Conservation (phyloP, 345 rosid genomes). For the Eucalyptus cloeziana region DNA sequence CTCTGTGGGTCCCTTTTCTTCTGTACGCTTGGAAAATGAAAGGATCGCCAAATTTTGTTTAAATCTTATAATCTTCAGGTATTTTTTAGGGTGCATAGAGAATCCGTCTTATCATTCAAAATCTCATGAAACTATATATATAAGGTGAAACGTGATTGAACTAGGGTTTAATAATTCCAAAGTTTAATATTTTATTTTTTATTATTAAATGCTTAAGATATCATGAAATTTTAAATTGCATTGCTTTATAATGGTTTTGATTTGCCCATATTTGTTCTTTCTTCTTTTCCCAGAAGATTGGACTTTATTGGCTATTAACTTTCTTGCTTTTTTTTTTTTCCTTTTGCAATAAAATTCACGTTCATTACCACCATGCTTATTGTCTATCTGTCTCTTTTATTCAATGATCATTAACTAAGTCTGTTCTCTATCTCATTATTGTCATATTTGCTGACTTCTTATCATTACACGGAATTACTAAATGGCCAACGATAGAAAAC, state of each 20-base stretch:
- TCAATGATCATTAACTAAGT: neutral
- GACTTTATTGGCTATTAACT: neutral
- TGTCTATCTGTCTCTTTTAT: neutral
- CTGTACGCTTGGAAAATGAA: neutral
- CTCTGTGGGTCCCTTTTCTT: neutral
- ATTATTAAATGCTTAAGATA: neutral
- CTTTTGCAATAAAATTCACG: too few relatives aligned
- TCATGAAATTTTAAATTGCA: neutral
- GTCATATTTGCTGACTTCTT: neutral
- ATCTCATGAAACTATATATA: neutral
- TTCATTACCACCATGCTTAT: neutral
- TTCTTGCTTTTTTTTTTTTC: neutral
- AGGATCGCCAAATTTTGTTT: neutral
- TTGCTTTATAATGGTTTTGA: neutral
- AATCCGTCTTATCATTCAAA: neutral
- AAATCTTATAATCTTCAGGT: neutral
- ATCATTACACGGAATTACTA: neutral
- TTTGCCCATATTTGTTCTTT: neutral
- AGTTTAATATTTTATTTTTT: too few relatives aligned
- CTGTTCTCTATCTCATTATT: neutral
- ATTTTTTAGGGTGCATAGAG: neutral
- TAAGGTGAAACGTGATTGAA: neutral
- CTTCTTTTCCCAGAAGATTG: neutral
- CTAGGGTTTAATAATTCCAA: neutral
- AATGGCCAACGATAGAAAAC: neutral